Conservation (phyloP, 2,329 filamentous ascomycete species). For the Fusarium sp. region DNA sequence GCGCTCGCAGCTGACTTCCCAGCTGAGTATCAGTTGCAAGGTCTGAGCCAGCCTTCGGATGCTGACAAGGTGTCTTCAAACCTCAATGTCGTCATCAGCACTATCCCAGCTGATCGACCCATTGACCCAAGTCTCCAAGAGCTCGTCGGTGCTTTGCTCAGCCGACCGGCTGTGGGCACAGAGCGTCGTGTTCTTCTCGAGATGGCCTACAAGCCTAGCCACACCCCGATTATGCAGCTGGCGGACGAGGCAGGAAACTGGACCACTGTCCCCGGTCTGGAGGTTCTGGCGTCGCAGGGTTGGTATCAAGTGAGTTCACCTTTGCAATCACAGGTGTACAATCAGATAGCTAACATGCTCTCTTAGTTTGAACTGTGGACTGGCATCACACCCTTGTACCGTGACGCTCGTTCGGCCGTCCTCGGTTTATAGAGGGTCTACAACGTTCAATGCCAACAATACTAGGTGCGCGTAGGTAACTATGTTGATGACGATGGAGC, state of each 20-base stretch:
- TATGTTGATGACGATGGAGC: background rate
- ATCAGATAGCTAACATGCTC: slow-evolving; percentile 31
- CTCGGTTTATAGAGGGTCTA: slow-evolving; percentile 50
- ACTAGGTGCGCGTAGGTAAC: slow-evolving; percentile 1
- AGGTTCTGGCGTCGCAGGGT: slow-evolving; percentile 91
- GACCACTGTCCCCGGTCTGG: slow-evolving; percentile 86
- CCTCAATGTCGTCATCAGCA: slow-evolving; percentile 81
- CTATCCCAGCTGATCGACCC: slow-evolving; percentile 88
- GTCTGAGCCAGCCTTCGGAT: slow-evolving; percentile 65
- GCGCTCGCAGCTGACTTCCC: slow-evolving; percentile 80
- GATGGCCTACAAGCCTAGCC: slow-evolving; percentile 94
- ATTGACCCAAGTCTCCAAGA: slow-evolving; percentile 79
- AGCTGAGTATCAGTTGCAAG: slow-evolving; percentile 74
- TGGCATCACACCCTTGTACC: slow-evolving; percentile 79
- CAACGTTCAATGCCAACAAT: background rate
- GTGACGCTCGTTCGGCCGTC: slow-evolving; percentile 73
- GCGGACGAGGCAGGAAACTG: slow-evolving; percentile 79
- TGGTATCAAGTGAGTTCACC: slow-evolving; percentile 78
- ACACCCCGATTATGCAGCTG: slow-evolving; percentile 87
- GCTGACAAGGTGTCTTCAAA: slow-evolving; percentile 64
- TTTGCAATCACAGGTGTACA: background rate
- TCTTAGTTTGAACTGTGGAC: slow-evolving; percentile 85
- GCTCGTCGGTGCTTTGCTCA: slow-evolving; percentile 68
- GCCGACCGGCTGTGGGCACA: slow-evolving; percentile 50
- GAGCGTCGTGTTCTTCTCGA: slow-evolving; percentile 78